These are phyloP conservation scores for Abortiporus biennis DNA, from an alignment of 1,284 basidiomycete species.

Conservation along the genomic window DNA sequence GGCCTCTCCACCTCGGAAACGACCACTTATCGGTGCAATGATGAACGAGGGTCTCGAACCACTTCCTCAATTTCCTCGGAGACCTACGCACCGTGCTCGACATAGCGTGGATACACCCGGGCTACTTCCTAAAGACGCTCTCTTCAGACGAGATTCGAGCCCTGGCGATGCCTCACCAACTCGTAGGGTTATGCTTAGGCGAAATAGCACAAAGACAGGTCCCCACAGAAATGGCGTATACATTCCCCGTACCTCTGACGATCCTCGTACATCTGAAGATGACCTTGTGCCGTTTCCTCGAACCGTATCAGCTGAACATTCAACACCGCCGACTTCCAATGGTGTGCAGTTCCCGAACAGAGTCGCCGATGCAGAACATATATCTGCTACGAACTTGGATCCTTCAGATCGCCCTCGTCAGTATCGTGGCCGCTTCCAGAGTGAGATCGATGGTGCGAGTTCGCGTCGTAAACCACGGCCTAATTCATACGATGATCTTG, in stretches of 20 bases:
- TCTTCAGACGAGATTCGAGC: slow-evolving; percentile 52
- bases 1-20: slow-evolving; percentile 50
- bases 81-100: slow-evolving; percentile 56
- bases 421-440: slow-evolving; percentile 60
- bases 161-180: slow-evolving; percentile 32
- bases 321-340: slow-evolving; percentile 28
- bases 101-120: slow-evolving; percentile 44
- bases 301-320: slow-evolving; percentile 42
- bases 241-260: slow-evolving; percentile 33
- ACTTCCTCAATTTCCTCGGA: slow-evolving; percentile 31
- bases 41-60: slow-evolving; percentile 46
- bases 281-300: slow-evolving; percentile 59
- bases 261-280: slow-evolving; percentile 17
- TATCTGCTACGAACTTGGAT: background rate
- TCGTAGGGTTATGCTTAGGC: slow-evolving; percentile 45
- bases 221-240: slow-evolving; percentile 43
- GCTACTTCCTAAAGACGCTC: slow-evolving; percentile 52
- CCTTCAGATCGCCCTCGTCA: slow-evolving; percentile 37
- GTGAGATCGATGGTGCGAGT: slow-evolving; percentile 55
- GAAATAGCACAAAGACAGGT: slow-evolving; percentile 48
- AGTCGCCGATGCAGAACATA: slow-evolving; percentile 15
- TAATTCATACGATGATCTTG: slow-evolving; percentile 65
- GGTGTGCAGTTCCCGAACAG: slow-evolving; percentile 27
- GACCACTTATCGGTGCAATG: slow-evolving; percentile 28
- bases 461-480: slow-evolving; percentile 49